Evolutionary conservation across 1,284 basidiomycete genomes (phyloP), one percentile per base, ranked within the genome.

Genomic region (Irpex lacteus): DNA sequence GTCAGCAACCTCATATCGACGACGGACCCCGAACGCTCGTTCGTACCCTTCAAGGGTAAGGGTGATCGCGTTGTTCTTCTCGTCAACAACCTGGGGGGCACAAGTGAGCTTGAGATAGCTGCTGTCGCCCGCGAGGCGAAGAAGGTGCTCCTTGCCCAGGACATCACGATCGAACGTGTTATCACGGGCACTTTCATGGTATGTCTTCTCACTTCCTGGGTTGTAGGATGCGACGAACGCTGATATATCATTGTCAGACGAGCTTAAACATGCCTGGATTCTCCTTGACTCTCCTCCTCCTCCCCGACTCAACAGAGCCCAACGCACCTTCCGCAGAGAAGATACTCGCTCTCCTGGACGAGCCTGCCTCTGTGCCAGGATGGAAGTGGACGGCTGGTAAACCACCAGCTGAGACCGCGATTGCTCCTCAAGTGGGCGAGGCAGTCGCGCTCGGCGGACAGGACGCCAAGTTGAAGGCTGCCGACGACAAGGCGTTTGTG

Each of bases 241-340:
- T 69, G 7, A 47, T 1, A 55, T 9, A 59, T 18, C 9, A 8
- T 1, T 68, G 21, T 26, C 19, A 93, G 91, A 94, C 94, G 21
- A 96, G 94, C 62, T 83, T 98, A 67, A 95, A 95, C 78, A 95
- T 98, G 91, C 94, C 95, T 37, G 96, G 96, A 2, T 96, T 98
- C 78, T 96, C 94, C 4, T 79, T 98, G 66, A 94, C 96, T 0
- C 82, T 96, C 9, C 82, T 98, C 11, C 86, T 95, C 34, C 86
- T 98, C 5, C 93, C 95, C 0, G 73, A 77, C 7, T 68, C 76
- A 7, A 74, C 73, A 44, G 80, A 81, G 54, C 68, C 72, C 13
- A 64, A 71, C 53, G 77, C 83, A 58, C 76, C 81, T 4, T 66
- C 77, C 3, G 76, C 81, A n/a, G 62, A 68, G 26, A 70, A 84